Conservation (phyloP, 257 asterid species). For the Solanum rostratum region DNA sequence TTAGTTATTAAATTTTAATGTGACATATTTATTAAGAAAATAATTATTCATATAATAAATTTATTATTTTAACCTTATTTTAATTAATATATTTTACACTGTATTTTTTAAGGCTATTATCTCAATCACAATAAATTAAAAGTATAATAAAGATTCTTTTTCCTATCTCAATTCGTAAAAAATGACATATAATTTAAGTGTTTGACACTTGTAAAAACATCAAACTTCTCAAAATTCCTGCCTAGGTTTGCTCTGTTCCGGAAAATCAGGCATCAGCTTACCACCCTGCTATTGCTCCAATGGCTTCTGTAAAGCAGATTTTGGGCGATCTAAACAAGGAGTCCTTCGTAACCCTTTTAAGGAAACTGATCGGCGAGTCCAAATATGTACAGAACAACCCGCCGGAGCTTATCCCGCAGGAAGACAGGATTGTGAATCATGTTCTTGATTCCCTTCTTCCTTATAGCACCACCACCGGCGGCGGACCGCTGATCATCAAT, state of each 20-base stretch:
- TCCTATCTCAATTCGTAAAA: too few relatives aligned
- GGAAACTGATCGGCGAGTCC: constrained; percentile 82
- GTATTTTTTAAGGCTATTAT: too few relatives aligned
- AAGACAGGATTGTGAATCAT: constrained; percentile 79
- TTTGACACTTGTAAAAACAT: not conserved
- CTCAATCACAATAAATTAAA: too few relatives aligned
- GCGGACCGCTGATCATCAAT: constrained; percentile 72
- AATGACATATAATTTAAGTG: too few relatives aligned
- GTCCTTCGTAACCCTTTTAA: constrained; percentile 48
- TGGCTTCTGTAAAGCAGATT: constrained; percentile 34
- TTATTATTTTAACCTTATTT: too few relatives aligned
- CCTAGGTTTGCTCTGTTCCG: not conserved
- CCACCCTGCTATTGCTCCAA: not conserved
- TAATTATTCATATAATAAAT: too few relatives aligned
- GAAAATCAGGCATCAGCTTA: not conserved
- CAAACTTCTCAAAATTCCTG: not conserved
- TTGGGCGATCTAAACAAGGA: constrained; percentile 71
- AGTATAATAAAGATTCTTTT: too few relatives aligned
- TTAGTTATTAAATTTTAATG: too few relatives aligned
- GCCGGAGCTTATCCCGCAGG: constrained; percentile 90
- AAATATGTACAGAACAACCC: constrained; percentile 90
- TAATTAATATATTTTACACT: too few relatives aligned
- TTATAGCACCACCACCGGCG: constrained; percentile 61
- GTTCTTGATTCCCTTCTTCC: constrained; percentile 75
- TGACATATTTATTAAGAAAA: too few relatives aligned